Evolutionary conservation across 495 filamentous ascomycete species (phyloP).

Genomic region (Xylaria palmicola): DNA sequence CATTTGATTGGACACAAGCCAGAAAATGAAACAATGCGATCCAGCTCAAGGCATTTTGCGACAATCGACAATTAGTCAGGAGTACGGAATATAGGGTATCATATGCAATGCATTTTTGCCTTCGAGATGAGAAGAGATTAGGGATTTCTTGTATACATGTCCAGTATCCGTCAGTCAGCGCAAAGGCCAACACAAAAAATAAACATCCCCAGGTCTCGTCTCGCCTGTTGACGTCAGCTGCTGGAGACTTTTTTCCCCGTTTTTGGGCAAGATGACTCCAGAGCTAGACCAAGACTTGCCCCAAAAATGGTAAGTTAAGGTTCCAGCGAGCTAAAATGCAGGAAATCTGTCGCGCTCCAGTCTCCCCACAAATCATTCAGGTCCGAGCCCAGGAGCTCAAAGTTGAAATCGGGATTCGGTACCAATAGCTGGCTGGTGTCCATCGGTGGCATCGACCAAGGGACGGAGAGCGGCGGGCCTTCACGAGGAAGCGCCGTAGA

Average conservation of each 20-base stretch:
- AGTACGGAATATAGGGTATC: constrained; percentile 5
- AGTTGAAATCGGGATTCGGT: constrained; percentile 32
- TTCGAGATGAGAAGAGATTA: constrained; percentile 1
- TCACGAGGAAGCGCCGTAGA: constrained; percentile 22
- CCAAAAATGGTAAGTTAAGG: no score
- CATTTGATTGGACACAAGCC: no score
- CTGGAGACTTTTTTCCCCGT: no score
- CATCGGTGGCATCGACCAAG: constrained; percentile 26
- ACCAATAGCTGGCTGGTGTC: constrained; percentile 19
- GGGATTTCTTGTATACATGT: neutral
- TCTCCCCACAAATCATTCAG: constrained; percentile 35
- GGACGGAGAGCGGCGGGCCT: constrained; percentile 23
- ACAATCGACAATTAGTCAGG: neutral
- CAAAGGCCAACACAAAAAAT: no score
- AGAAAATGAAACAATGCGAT: no score
- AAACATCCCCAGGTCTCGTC: no score
- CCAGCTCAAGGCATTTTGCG: neutral
- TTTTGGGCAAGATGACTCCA: no score
- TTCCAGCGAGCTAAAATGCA: no score
- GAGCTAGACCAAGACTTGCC: no score
- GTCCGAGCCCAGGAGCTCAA: constrained; percentile 32
- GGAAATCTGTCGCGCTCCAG: constrained; percentile 23
- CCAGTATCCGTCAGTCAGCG: no score
- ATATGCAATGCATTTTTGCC: constrained; percentile 2
- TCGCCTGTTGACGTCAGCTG: no score